A percentile compares a stretch with the other conserved stretches of the same genome.
These are phyloP conservation scores for Xylariaceae sp. DNA, from an alignment of 2,329 filamentous ascomycete genomes.

Conservation along the genomic window DNA sequence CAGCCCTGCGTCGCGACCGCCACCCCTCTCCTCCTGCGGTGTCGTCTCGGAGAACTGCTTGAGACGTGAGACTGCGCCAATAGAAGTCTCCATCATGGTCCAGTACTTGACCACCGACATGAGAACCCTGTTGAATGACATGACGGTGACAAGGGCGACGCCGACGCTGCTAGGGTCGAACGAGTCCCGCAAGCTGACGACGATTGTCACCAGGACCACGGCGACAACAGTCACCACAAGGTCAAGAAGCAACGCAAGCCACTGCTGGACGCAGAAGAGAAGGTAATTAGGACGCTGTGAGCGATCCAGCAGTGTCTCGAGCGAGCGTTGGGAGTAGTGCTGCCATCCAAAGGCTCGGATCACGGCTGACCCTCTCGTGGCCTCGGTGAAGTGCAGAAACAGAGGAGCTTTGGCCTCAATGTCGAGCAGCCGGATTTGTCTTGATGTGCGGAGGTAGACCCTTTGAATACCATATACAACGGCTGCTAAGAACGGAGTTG, in stretches of 20 bases:
- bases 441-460: slow-evolving; percentile 28
- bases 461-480: slow-evolving; percentile 22
- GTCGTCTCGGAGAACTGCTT: not conserved
- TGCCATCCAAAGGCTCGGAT: not conserved
- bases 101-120: slow-evolving; percentile 12
- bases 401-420: slow-evolving; percentile 27
- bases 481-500: not conserved
- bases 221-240: slow-evolving; percentile 6
- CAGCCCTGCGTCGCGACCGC: not conserved
- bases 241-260: not conserved
- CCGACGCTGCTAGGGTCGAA: slow-evolving; percentile 5
- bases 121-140: slow-evolving; percentile 10
- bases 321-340: not conserved
- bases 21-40: not conserved
- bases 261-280: not conserved
- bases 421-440: slow-evolving; percentile 26
- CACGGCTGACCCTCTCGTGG: slow-evolving; percentile 7
- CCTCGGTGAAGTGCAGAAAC: slow-evolving; percentile 24
- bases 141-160: slow-evolving; percentile 15
- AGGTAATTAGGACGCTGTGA: not conserved
- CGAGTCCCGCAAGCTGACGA: slow-evolving; percentile 3
- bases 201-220: slow-evolving; percentile 16
- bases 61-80: slow-evolving; percentile 12
- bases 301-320: not conserved
- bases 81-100: slow-evolving; percentile 15